These are phyloP conservation scores for Verticillium dahliae DNA, from an alignment of 2,329 filamentous ascomycete genomes.

Conservation along the genomic window DNA sequence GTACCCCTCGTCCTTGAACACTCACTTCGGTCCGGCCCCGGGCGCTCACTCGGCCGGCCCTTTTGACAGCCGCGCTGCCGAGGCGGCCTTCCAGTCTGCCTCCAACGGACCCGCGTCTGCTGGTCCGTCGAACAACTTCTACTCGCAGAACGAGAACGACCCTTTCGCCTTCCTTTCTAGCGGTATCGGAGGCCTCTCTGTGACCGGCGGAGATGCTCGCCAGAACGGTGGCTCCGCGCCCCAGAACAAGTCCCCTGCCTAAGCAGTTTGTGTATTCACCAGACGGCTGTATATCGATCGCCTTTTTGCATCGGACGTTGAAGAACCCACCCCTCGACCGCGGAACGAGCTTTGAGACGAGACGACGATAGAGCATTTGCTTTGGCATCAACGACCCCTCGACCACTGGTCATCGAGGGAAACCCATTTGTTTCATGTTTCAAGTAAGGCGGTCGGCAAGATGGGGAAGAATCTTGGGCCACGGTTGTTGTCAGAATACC, in stretches of 20 bases:
- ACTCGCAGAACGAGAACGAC: conserved; percentile 59
- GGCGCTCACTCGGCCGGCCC: conserved; percentile 76
- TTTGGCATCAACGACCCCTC: not conserved
- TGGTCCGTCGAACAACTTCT: conserved; percentile 67
- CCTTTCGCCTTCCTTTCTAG: conserved; percentile 75
- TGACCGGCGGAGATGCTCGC: conserved; percentile 58
- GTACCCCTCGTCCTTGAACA: conserved; percentile 76
- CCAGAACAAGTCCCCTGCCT: conserved; percentile 54
- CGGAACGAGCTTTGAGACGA: conserved; percentile 31
- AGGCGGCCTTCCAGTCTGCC: conserved; percentile 88
- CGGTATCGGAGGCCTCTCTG: conserved; percentile 65
- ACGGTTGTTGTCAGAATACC: conserved; percentile 18
- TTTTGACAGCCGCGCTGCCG: conserved; percentile 88
- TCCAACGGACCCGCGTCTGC: conserved; percentile 74
- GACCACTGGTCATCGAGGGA: conserved; percentile 29
- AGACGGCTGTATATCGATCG: conserved; percentile 2
- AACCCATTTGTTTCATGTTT: conserved; percentile 13
- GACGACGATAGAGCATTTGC: conserved; percentile 36
- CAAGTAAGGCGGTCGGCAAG: conserved; percentile 27
- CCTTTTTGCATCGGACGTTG: not conserved
- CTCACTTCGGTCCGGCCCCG: conserved; percentile 70
- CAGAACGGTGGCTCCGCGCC: conserved; percentile 55
- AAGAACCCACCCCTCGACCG: conserved; percentile 2
- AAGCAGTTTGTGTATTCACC: conserved; percentile 21
- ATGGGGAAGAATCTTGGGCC: conserved; percentile 35